Evolutionary conservation across 305 asterid species (phyloP), one percentile per base, ranked within the genome.

Genomic region (Solanum hybrid): DNA sequence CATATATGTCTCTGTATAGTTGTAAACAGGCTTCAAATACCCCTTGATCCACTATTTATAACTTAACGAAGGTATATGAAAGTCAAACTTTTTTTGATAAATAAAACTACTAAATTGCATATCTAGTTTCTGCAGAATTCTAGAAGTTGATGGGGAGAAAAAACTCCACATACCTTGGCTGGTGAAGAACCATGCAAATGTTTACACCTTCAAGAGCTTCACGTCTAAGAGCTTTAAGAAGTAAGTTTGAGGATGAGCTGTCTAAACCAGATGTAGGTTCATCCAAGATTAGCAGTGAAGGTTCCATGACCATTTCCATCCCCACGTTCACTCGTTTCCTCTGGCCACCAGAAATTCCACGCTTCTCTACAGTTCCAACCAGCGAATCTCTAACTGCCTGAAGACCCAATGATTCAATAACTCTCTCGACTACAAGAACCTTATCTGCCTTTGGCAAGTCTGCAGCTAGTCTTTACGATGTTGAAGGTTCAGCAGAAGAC

Each of bases 291-390:
- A 98, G 93, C 75, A 98, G 91, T 78, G 99, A 98, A 93, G 99
- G 99, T 94, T 98, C 99, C 99, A 97, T 95, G 91, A 97, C 99
- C 98, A 98, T 94, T 92, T 98, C 99, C 77, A 98, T 92, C 87
- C 99, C 99, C 75, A 98, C 99, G 92, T 98, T 98, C 42, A 98
- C 99, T 90, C 99, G 95, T 94, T 98, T 98, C 93, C 96, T 94
- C 95, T 98, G 99, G 87, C 99, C 99, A 89, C 99, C 99, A 69
- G 99, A 98, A 89, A 98, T 98, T 87, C 99, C 99, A 89, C 99
- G 97, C 91, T 90, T 95, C 91, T 96, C 98, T 40, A 98, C 99
- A 76, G 99, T 98, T 89, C 99, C 99, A 83, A 98, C 99, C 84
- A 97, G 95, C 67, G 98, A 96, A 93, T 97, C 99, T 93, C 99